phyloP scores from a whole-genome alignment of 257 asterid genomes.

The Linaria vulgaris region DNA sequence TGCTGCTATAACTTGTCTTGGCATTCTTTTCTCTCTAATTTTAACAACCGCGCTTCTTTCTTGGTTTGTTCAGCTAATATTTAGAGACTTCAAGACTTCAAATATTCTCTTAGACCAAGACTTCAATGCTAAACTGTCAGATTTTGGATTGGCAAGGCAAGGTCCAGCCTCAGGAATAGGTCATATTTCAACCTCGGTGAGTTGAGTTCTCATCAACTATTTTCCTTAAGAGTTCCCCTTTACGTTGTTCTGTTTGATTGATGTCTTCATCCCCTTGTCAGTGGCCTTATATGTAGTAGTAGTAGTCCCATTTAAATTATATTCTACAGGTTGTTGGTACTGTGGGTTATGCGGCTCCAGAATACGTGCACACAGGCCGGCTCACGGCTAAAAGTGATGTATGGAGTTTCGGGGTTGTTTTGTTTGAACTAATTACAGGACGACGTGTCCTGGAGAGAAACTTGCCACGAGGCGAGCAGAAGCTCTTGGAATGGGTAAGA shows the following conservation, averaged over 20 bases:
- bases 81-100: slow-evolving; percentile 90
- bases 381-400: slow-evolving; percentile 90
- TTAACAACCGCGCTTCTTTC: slow-evolving; percentile 1
- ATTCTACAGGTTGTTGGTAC: slow-evolving; percentile 74
- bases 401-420: slow-evolving; percentile 95
- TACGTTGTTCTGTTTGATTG: background rate
- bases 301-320: too few relatives aligned
- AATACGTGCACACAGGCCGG: slow-evolving; percentile 77
- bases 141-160: slow-evolving; percentile 91
- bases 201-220: slow-evolving; percentile 28
- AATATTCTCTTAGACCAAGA: slow-evolving; percentile 82
- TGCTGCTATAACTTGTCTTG: slow-evolving; percentile 3
- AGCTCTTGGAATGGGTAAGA: slow-evolving; percentile 85
- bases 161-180: slow-evolving; percentile 80
- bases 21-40: background rate
- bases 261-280: background rate
- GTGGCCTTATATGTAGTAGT: too few relatives aligned
- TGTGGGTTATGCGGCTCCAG: slow-evolving; percentile 94
- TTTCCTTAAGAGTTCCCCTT: background rate
- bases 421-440: slow-evolving; percentile 87
- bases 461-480: slow-evolving; percentile 85
- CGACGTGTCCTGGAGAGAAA: slow-evolving; percentile 85
- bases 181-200: slow-evolving; percentile 80
- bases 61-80: slow-evolving; percentile 64
- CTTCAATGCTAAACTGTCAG: slow-evolving; percentile 86